phyloP scores from a whole-genome alignment of 768 basidiomycete species.

The Leccinellum albellum region DNA sequence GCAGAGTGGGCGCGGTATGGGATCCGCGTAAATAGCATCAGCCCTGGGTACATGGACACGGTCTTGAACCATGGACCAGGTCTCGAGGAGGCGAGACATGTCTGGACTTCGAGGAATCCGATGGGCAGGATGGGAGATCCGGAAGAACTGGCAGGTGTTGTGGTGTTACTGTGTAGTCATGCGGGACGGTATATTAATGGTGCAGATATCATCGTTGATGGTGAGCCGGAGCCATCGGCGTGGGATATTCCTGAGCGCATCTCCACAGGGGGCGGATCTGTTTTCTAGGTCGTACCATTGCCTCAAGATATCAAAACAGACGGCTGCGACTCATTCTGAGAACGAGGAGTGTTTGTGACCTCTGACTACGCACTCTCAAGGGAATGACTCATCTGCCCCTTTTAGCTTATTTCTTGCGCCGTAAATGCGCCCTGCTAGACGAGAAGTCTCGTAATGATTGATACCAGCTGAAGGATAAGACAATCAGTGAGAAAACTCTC shows the following conservation, averaged over 20 bases:
- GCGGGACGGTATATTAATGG: slow-evolving; percentile 44
- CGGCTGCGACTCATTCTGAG: background rate
- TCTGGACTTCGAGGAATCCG: slow-evolving; percentile 40
- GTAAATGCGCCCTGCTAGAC: background rate
- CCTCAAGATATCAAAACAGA: background rate
- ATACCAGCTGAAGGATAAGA: background rate
- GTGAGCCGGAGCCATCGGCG: slow-evolving; percentile 21
- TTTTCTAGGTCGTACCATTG: slow-evolving; percentile 16
- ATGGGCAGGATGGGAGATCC: slow-evolving; percentile 44
- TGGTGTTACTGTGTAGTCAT: slow-evolving; percentile 40
- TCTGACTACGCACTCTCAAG: no score
- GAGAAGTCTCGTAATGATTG: background rate
- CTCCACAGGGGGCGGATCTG: slow-evolving; percentile 17
- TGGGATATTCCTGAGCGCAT: background rate
- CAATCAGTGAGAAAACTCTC: background rate
- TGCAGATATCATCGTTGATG: slow-evolving; percentile 40
- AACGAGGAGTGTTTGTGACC: background rate
- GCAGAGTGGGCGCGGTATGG: slow-evolving; percentile 42
- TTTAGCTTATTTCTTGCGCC: background rate
- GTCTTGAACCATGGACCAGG: slow-evolving; percentile 36
- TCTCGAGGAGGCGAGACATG: slow-evolving; percentile 29
- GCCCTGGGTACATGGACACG: slow-evolving; percentile 44
- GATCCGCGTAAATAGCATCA: slow-evolving; percentile 41
- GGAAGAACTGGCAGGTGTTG: slow-evolving; percentile 36
- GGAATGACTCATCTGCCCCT: no score